Base-by-base conservation (phyloP, 352 stramenopile species). In the Plasmopara viticola region DNA sequence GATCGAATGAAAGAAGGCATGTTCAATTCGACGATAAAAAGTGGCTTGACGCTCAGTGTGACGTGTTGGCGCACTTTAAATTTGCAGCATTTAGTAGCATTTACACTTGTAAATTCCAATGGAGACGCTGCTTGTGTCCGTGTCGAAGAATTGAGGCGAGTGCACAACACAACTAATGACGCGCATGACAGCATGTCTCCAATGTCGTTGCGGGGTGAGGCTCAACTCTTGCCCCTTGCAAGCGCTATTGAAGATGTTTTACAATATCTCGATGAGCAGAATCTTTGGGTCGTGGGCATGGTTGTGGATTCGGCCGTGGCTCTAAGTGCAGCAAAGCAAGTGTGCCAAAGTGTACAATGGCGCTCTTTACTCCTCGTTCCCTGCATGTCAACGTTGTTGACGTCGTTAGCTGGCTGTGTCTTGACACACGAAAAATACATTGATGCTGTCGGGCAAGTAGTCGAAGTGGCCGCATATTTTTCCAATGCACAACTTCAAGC, bases 1-100 rank as follows among this genome's bases (percentile, higher is more conserved):
- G 74, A 88, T 29, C 81, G 77, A 15, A 73, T 93, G 20, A 89
- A 90, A 41, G 78, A 93, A 73, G 77, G 75, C 12, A 90, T 84
- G 75, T 63, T 84, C 13, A 87, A 92, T 44, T 88, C 77, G 42
- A 89, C 73, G 6, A 83, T 88, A 60, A 93, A 90, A 43, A 77
- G 78, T 39, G 80, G 78, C 0, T 72, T 93, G 25, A 90, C 76
- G 29, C 58, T 93, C 18, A 93, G 82, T 47, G 49, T 90, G 37
- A 81, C 80, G 33, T 80, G 61, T 48, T 92, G 82, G 82, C 57
- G 53, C 13, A 87, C 78, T 4, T 58, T 85, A 33, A 70, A 86
- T 52, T 50, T 72, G 5, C 76, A 88, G 62, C 60, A 87, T 30
- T 45, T 93, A 29, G 78, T 90, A 35, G 72, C 78, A 3, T 90